phyloP scores from a whole-genome alignment of 2,329 filamentous ascomycete genomes.

The Didymella keratinophila region DNA sequence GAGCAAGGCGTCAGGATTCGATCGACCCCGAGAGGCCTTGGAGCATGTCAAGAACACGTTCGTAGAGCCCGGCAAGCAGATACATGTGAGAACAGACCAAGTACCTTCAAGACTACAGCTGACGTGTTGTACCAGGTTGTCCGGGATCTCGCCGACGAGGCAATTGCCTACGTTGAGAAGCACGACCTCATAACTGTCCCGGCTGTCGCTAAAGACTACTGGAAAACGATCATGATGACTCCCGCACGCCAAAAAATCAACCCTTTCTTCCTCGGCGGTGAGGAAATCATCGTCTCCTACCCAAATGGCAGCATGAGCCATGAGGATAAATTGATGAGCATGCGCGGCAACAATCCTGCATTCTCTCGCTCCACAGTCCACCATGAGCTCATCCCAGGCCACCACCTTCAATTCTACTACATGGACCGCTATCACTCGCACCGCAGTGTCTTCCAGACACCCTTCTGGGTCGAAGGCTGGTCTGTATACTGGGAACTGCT shows the following conservation, averaged over 20 bases:
- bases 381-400: conserved; percentile 68
- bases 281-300: conserved; percentile 64
- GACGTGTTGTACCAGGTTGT: conserved; percentile 42
- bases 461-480: conserved; percentile 69
- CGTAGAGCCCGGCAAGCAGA: conserved; percentile 63
- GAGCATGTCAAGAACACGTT: conserved; percentile 64
- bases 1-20: conserved; percentile 58
- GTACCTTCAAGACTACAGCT: neutral
- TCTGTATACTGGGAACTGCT: conserved; percentile 69
- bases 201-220: conserved; percentile 60
- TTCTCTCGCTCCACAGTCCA: conserved; percentile 67
- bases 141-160: conserved; percentile 60
- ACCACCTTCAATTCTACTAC: conserved; percentile 63
- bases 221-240: conserved; percentile 66
- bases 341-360: conserved; percentile 66
- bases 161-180: conserved; percentile 61
- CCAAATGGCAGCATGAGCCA: conserved; percentile 63
- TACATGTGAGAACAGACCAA: conserved; percentile 47
- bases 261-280: conserved; percentile 67
- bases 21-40: conserved; percentile 62
- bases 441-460: conserved; percentile 62
- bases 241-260: conserved; percentile 62
- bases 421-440: conserved; percentile 59
- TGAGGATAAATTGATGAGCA: conserved; percentile 65
- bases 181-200: conserved; percentile 66